These are phyloP conservation scores for Dactylellina cionopaga DNA, from an alignment of 2,329 filamentous ascomycete genomes.

Conservation along the genomic window DNA sequence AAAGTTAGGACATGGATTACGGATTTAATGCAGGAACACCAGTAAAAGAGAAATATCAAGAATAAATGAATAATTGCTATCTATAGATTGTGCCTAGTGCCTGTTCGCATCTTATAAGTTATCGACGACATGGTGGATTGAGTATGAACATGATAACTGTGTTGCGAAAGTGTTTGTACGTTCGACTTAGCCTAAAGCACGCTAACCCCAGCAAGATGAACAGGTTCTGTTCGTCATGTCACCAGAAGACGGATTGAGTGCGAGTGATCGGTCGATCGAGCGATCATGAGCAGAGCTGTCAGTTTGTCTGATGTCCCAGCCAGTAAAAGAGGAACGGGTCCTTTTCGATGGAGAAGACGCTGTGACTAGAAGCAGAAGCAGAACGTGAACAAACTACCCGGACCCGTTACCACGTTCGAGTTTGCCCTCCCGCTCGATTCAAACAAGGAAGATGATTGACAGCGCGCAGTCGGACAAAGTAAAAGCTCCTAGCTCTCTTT, in stretches of 20 bases:
- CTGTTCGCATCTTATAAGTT: too few relatives aligned
- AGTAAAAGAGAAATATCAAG: too few relatives aligned
- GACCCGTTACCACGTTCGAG: not conserved
- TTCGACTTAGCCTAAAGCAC: constrained; percentile 8
- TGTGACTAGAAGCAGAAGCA: not conserved
- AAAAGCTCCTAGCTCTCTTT: not conserved
- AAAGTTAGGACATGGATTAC: too few relatives aligned
- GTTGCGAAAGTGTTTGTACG: not conserved
- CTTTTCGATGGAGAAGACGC: not conserved
- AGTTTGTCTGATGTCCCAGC: not conserved
- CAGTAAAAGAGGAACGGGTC: not conserved
- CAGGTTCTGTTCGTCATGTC: too few relatives aligned
- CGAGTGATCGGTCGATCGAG: constrained; percentile 24
- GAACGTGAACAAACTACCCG: not conserved
- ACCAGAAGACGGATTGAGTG: too few relatives aligned
- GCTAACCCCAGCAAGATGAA: too few relatives aligned
- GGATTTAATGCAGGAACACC: too few relatives aligned
- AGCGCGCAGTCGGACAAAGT: not conserved
- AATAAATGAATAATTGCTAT: too few relatives aligned
- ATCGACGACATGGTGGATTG: too few relatives aligned
- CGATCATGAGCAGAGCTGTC: constrained; percentile 6
- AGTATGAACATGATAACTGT: not conserved
- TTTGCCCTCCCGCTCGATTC: constrained; percentile 6
- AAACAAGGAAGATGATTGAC: constrained; percentile 32
- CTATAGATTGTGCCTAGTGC: too few relatives aligned